These are phyloP conservation scores for Debaryomyces sp. DNA, from an alignment of 1,139 yeast genomes.

Conservation along the genomic window DNA sequence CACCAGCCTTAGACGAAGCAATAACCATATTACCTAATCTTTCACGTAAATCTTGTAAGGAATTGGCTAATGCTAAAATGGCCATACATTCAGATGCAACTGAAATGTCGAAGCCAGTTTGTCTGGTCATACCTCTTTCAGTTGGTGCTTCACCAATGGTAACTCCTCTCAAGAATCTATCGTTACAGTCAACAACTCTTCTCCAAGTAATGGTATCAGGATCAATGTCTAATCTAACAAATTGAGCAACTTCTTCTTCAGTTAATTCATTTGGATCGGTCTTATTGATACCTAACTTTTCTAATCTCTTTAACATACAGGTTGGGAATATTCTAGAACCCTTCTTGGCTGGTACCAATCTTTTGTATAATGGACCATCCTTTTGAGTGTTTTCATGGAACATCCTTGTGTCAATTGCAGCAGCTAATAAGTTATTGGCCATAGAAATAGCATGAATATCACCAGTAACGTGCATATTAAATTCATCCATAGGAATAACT, in stretches of 20 bases:
- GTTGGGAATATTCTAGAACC: slow-evolving; percentile 78
- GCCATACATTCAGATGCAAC: slow-evolving; percentile 99
- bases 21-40: slow-evolving; percentile 91
- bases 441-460: slow-evolving; percentile 97
- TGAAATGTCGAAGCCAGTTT: slow-evolving; percentile 94
- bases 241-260: slow-evolving; percentile 70
- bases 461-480: slow-evolving; percentile 97
- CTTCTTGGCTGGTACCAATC: slow-evolving; percentile 86
- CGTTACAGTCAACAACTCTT: slow-evolving; percentile 96
- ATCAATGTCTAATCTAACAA: slow-evolving; percentile 89
- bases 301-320: slow-evolving; percentile 76
- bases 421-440: slow-evolving; percentile 94
- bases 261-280: slow-evolving; percentile 84
- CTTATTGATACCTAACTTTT: slow-evolving; percentile 78
- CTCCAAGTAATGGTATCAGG: slow-evolving; percentile 95
- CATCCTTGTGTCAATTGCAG: slow-evolving; percentile 97
- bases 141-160: slow-evolving; percentile 94
- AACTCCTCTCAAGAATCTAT: slow-evolving; percentile 87
- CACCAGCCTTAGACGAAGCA: slow-evolving; percentile 80
- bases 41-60: slow-evolving; percentile 83
- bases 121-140: slow-evolving; percentile 86
- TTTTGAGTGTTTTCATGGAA: slow-evolving; percentile 96
- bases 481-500: slow-evolving; percentile 99
- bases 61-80: slow-evolving; percentile 84
- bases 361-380: slow-evolving; percentile 81